A percentile compares a stretch with the other conserved stretches of the same genome.
Conservation (phyloP, 345 rosid genomes). For the Populus alba region DNA sequence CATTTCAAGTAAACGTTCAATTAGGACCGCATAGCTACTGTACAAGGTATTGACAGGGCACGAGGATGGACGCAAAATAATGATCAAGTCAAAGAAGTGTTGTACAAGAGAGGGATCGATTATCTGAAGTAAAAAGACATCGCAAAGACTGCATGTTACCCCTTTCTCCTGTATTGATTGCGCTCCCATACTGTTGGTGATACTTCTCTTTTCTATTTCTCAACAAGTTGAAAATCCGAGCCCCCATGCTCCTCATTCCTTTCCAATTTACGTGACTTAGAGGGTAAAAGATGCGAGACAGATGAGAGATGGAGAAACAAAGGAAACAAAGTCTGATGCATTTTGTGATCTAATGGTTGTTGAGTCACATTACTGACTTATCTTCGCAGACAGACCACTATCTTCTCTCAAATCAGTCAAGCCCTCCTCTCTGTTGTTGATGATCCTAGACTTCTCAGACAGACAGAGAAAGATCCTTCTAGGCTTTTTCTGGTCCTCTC, state of each 20-base stretch:
- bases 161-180: slow-evolving; percentile 15
- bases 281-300: slow-evolving; percentile 44
- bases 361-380: slow-evolving; percentile 23
- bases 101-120: slow-evolving; percentile 24
- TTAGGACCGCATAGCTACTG: background rate
- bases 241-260: slow-evolving; percentile 28
- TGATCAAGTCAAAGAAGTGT: slow-evolving; percentile 7
- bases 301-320: background rate
- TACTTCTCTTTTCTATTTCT: background rate
- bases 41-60: background rate
- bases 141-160: slow-evolving; percentile 22
- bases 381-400: background rate
- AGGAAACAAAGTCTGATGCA: background rate
- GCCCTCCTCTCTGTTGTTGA: slow-evolving; percentile 2
- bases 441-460: background rate
- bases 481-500: slow-evolving; percentile 7
- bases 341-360: background rate
- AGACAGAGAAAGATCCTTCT: background rate
- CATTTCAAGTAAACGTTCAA: background rate
- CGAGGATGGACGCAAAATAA: background rate
- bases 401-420: slow-evolving; percentile 32
- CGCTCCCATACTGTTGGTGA: slow-evolving; percentile 2
- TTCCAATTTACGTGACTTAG: slow-evolving; percentile 38
- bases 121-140: slow-evolving; percentile 37
- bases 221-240: slow-evolving; percentile 19